Conservation (phyloP, 176 grass and related monocot genomes). For the Neostapfia colusana region DNA sequence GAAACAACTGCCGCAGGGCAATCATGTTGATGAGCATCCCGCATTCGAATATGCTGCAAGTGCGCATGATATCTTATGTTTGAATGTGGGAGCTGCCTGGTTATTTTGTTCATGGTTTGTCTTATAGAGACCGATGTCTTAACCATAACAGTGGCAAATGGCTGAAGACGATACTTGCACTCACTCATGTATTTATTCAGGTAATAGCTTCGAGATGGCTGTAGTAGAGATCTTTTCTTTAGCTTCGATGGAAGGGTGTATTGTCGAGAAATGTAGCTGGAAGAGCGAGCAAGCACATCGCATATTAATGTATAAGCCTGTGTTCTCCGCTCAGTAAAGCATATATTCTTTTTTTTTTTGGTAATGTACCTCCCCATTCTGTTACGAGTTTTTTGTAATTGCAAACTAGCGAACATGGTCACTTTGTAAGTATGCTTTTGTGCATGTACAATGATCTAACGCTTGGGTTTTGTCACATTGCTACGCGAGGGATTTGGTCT, state of each 20-base stretch:
- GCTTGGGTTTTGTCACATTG: not conserved
- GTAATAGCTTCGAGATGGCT: not conserved
- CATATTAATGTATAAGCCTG: not conserved
- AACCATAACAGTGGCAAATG: slow-evolving; percentile 4
- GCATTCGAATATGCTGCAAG: slow-evolving; percentile 75
- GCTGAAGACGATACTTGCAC: not conserved
- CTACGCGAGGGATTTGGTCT: not conserved
- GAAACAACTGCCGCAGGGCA: slow-evolving; percentile 75
- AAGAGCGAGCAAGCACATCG: slow-evolving; percentile 20
- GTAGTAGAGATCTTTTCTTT: slow-evolving; percentile 41
- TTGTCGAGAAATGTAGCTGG: not conserved
- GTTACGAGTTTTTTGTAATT: slow-evolving; percentile 31
- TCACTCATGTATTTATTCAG: slow-evolving; percentile 11
- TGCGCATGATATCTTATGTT: slow-evolving; percentile 87
- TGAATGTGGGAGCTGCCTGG: slow-evolving; percentile 21
- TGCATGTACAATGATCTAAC: not conserved
- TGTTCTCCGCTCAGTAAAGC: slow-evolving; percentile 7
- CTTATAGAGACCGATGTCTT: slow-evolving; percentile 29
- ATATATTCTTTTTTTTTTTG: not conserved
- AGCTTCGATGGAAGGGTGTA: not conserved
- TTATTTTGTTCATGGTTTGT: slow-evolving; percentile 23
- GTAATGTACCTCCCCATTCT: not conserved
- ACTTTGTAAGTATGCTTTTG: slow-evolving; percentile 9
- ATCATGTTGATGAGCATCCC: slow-evolving; percentile 73
- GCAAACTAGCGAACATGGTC: not conserved